Percentiles rank a stretch among this genome's conserved stretches.
These are phyloP conservation scores for Diaporthe velutina DNA, from an alignment of 2,329 filamentous ascomycete genomes.

Conservation along the genomic window DNA sequence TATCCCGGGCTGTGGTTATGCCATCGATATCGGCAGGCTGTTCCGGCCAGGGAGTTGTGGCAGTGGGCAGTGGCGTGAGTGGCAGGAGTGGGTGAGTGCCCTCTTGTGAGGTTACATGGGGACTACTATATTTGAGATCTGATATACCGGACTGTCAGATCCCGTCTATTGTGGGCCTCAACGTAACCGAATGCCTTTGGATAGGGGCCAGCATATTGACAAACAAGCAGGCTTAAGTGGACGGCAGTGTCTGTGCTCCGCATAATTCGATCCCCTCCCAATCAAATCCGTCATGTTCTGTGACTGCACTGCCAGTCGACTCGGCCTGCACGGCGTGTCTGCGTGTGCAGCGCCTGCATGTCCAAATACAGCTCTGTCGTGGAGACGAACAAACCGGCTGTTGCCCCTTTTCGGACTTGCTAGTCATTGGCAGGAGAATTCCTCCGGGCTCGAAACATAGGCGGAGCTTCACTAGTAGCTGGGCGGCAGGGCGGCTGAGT, in stretches of 20 bases:
- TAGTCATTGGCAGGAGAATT: conserved; percentile 10
- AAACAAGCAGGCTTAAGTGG: background rate
- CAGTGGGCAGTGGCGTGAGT: background rate
- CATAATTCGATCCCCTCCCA: conserved; percentile 6
- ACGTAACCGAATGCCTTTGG: background rate
- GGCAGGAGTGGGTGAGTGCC: background rate
- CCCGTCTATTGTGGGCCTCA: conserved; percentile 10
- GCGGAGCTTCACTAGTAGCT: conserved; percentile 1
- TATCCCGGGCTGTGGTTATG: background rate
- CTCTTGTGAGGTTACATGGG: background rate
- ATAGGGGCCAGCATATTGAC: conserved; percentile 1
- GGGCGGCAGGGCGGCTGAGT: conserved; percentile 8
- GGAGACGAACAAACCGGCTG: background rate
- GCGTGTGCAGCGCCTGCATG: background rate
- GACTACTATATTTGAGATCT: conserved; percentile 25
- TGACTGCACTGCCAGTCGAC: background rate
- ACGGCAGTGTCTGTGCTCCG: background rate
- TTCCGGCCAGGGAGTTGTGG: background rate
- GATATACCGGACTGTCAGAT: conserved; percentile 23
- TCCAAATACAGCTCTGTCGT: background rate
- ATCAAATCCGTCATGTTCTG: background rate
- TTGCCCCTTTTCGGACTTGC: conserved; percentile 4
- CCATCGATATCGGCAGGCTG: background rate
- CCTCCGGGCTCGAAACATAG: conserved; percentile 2
- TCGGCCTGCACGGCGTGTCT: background rate